These are phyloP conservation scores for Colletotrichum cordylinicola DNA, from an alignment of 2,329 filamentous ascomycete genomes.

Conservation along the genomic window DNA sequence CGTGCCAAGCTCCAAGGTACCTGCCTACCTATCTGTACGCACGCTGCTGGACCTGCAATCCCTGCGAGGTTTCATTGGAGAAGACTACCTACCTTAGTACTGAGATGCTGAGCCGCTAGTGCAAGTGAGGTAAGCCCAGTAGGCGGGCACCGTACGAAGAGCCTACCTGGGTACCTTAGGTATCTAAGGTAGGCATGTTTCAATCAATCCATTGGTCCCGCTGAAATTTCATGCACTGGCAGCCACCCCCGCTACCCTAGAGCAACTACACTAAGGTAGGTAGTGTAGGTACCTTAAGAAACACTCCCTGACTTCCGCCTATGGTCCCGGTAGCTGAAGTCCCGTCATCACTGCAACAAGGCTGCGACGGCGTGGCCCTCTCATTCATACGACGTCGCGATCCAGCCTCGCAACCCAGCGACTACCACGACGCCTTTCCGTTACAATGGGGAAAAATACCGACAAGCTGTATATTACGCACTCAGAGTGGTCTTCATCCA, in stretches of 20 bases:
- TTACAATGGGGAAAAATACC: slow-evolving; percentile 52
- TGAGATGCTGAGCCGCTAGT: background rate
- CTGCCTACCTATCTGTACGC: background rate
- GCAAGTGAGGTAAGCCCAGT: background rate
- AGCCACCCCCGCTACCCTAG: background rate
- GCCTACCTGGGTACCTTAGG: background rate
- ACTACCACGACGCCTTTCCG: background rate
- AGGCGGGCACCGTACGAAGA: background rate
- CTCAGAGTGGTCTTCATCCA: slow-evolving; percentile 93
- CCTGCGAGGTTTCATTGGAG: background rate
- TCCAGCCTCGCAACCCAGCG: background rate
- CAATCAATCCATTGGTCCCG: background rate
- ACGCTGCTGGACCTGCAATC: background rate
- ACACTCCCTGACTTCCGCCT: background rate
- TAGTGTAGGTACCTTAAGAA: background rate
- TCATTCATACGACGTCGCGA: background rate
- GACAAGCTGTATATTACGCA: slow-evolving; percentile 79
- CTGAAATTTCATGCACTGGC: background rate
- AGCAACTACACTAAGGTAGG: no score
- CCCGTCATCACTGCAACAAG: background rate
- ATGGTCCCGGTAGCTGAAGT: background rate
- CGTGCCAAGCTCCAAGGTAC: slow-evolving; percentile 17
- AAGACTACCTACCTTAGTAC: background rate
- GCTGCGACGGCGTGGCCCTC: background rate
- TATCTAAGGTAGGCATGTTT: background rate